phyloP scores from a whole-genome alignment of 1,139 yeast species.

The Suhomyces coccinellae region DNA sequence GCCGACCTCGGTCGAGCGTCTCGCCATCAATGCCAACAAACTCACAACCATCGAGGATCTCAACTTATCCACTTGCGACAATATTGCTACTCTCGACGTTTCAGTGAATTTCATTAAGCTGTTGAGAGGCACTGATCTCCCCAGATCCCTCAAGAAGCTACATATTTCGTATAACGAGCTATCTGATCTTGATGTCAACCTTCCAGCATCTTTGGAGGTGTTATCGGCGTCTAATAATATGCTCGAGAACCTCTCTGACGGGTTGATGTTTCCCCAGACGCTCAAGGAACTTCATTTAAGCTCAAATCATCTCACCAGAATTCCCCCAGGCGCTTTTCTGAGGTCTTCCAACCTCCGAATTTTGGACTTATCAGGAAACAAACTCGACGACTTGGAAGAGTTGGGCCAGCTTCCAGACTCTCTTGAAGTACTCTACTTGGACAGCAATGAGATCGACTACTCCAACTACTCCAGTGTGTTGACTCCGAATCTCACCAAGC shows the following conservation, averaged over 20 bases:
- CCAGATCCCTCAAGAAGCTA: constrained; percentile 17
- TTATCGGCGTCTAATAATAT: constrained; percentile 21
- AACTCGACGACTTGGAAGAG: constrained; percentile 28
- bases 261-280: constrained; percentile 16
- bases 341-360: constrained; percentile 13
- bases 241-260: constrained; percentile 10
- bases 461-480: constrained; percentile 22
- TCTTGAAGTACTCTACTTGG: constrained; percentile 20
- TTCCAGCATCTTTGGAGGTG: constrained; percentile 19
- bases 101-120: constrained; percentile 18
- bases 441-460: constrained; percentile 27
- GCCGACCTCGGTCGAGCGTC: constrained; percentile 17
- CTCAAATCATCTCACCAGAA: constrained; percentile 19
- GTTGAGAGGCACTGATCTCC: constrained; percentile 15
- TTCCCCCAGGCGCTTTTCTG: constrained; percentile 19
- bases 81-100: constrained; percentile 15
- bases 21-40: constrained; percentile 22
- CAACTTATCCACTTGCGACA: constrained; percentile 11
- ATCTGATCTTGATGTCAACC: constrained; percentile 9
- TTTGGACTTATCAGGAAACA: constrained; percentile 22
- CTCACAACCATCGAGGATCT: constrained; percentile 20
- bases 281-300: constrained; percentile 20
- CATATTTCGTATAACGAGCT: constrained; percentile 22
- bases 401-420: constrained; percentile 24
- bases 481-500: constrained; percentile 17